These are phyloP conservation scores for Paxillus rubicundulus DNA, from an alignment of 768 basidiomycete genomes.

Conservation along the genomic window DNA sequence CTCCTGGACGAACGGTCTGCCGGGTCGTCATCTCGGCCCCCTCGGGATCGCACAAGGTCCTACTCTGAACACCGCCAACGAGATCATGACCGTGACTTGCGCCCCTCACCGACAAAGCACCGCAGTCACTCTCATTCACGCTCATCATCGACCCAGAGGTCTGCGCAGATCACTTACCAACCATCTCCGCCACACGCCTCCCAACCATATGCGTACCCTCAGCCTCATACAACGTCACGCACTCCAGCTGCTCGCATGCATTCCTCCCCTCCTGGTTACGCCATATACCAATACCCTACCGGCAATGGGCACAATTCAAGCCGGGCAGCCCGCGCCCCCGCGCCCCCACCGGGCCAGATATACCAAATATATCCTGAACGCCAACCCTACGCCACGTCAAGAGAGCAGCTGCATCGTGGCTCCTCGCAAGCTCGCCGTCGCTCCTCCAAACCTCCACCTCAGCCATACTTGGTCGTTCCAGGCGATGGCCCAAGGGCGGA, in stretches of 20 bases:
- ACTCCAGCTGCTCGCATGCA: conserved; percentile 15
- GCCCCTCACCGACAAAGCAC: conserved; percentile 9
- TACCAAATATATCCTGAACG: conserved; percentile 13
- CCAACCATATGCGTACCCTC: conserved; percentile 17
- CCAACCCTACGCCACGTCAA: conserved; percentile 11
- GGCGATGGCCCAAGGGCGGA: conserved; percentile 30
- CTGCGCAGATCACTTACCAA: conserved; percentile 18
- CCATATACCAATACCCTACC: conserved; percentile 18
- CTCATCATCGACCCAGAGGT: conserved; percentile 13
- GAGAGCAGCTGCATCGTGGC: conserved; percentile 17
- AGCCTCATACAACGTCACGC: conserved; percentile 12
- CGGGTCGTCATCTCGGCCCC: conserved; percentile 21
- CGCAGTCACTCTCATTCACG: conserved; percentile 28
- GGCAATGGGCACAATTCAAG: conserved; percentile 8
- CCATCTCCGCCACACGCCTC: conserved; percentile 1
- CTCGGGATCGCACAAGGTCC: conserved; percentile 23
- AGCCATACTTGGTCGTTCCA: conserved; percentile 25
- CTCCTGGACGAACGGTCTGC: conserved; percentile 19
- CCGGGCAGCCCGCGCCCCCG: conserved; percentile 17
- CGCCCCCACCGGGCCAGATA: conserved; percentile 30
- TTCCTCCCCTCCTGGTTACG: conserved; percentile 13
- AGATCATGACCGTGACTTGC: conserved; percentile 15
- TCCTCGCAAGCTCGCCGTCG: conserved; percentile 22
- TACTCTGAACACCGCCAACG: conserved; percentile 17
- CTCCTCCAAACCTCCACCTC: conserved; percentile 21